Conservation (phyloP, 73 alveolate genomes). For the Urostyla sp. region DNA sequence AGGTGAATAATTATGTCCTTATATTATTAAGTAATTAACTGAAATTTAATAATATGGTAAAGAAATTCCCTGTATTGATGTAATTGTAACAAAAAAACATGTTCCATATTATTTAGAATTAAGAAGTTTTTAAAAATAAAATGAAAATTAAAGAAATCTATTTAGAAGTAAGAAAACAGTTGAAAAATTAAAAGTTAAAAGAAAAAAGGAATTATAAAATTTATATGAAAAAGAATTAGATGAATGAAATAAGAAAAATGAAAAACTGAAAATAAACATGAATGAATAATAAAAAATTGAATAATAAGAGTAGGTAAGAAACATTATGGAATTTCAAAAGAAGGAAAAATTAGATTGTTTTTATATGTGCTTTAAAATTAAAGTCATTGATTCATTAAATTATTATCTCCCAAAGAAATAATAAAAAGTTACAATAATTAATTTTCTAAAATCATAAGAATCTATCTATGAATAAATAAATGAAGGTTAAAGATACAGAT, state of each 20-base stretch:
- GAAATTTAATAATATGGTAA: background rate
- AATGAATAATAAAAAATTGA: background rate
- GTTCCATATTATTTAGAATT: conserved; percentile 18
- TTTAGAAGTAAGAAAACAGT: background rate
- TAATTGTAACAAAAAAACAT: background rate
- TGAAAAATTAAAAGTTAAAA: background rate
- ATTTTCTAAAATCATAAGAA: background rate
- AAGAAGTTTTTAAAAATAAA: background rate
- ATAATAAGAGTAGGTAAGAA: background rate
- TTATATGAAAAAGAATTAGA: background rate
- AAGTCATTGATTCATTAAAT: conserved; percentile 1
- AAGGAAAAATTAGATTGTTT: background rate
- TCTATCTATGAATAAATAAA: background rate
- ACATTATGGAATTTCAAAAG: background rate
- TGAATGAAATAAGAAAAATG: background rate
- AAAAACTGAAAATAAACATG: background rate
- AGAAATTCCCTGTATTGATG: conserved; percentile 24
- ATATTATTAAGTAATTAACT: background rate
- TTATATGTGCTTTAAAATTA: conserved; percentile 7
- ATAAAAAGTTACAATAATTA: background rate
- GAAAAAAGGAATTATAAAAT: background rate
- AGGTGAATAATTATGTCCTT: conserved; percentile 23
- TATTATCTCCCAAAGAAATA: background rate
- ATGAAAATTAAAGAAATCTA: too few species aligned
- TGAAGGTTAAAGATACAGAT: conserved; percentile 28